A percentile compares a stretch with the other conserved stretches of the same genome.
These are phyloP conservation scores for Zygosaccharomyces pseudorouxii DNA, from an alignment of 805 yeast genomes.

Conservation along the genomic window DNA sequence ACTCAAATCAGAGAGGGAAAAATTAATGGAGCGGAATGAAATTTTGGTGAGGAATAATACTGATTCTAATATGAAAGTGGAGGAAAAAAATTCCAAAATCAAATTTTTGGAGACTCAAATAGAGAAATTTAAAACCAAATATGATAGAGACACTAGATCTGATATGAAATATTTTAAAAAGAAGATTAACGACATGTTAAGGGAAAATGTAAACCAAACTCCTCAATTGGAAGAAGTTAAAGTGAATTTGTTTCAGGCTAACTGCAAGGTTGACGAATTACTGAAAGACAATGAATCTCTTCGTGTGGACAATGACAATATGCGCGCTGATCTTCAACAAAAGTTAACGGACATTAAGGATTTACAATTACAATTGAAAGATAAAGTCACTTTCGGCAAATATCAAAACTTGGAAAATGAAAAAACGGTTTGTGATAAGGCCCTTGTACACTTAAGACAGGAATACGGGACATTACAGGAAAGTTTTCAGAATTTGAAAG, in stretches of 20 bases:
- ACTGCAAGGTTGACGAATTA: background rate
- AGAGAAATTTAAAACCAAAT: background rate
- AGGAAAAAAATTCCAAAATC: constrained; percentile 1
- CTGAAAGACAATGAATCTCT: background rate
- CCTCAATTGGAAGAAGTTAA: background rate
- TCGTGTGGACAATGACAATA: background rate
- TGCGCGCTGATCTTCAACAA: background rate
- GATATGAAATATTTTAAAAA: constrained; percentile 4
- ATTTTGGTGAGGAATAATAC: background rate
- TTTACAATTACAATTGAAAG: constrained; percentile 1
- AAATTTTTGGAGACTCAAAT: background rate
- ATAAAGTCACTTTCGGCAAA: background rate
- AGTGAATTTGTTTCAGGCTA: background rate
- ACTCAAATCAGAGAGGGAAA: background rate
- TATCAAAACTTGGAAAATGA: background rate
- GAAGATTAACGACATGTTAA: constrained; percentile 1
- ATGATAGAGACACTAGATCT: constrained; percentile 1
- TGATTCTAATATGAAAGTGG: background rate
- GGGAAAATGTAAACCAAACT: constrained; percentile 1
- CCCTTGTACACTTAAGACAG: background rate
- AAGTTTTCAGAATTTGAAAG: background rate
- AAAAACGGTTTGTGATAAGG: background rate
- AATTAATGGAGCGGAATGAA: background rate
- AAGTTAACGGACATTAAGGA: background rate
- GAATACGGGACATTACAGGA: background rate